These are phyloP conservation scores for Lentinula lateritia DNA, from an alignment of 768 basidiomycete genomes.

Conservation along the genomic window DNA sequence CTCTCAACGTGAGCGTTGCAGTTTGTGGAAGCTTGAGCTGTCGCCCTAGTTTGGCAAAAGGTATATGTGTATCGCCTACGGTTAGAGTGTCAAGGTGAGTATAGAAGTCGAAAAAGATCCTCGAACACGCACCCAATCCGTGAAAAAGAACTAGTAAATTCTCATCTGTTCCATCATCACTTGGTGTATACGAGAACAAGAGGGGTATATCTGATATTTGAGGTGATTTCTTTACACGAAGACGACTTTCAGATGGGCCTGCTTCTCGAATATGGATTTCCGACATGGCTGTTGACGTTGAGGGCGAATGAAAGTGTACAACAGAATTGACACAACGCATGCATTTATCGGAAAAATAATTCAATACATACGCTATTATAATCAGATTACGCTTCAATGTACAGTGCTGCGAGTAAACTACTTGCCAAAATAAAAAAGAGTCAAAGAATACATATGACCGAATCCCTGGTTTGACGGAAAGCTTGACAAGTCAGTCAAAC, in stretches of 20 bases:
- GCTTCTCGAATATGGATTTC: slow-evolving; percentile 31
- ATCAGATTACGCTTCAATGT: too few relatives aligned
- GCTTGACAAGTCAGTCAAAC: not conserved
- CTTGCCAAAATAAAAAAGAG: too few relatives aligned
- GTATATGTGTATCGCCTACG: slow-evolving; percentile 74
- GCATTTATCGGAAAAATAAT: too few relatives aligned
- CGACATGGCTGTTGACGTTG: slow-evolving; percentile 12
- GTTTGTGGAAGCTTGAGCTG: slow-evolving; percentile 86
- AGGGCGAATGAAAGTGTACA: too few relatives aligned
- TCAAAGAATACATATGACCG: too few relatives aligned
- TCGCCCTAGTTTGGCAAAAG: slow-evolving; percentile 70
- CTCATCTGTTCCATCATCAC: slow-evolving; percentile 80
- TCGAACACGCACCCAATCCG: slow-evolving; percentile 59
- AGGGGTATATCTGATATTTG: slow-evolving; percentile 38
- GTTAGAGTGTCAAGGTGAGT: not conserved
- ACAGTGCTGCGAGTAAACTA: too few relatives aligned
- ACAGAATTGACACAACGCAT: too few relatives aligned
- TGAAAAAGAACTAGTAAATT: slow-evolving; percentile 83
- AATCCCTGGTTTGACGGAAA: too few relatives aligned
- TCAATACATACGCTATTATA: too few relatives aligned
- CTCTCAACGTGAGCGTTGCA: slow-evolving; percentile 74
- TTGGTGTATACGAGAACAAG: slow-evolving; percentile 63
- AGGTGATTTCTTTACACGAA: slow-evolving; percentile 46
- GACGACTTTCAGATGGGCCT: slow-evolving; percentile 14
- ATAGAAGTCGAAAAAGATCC: not conserved